phyloP scores from a whole-genome alignment of 495 filamentous ascomycete genomes.

The Ramalina intermedia region DNA sequence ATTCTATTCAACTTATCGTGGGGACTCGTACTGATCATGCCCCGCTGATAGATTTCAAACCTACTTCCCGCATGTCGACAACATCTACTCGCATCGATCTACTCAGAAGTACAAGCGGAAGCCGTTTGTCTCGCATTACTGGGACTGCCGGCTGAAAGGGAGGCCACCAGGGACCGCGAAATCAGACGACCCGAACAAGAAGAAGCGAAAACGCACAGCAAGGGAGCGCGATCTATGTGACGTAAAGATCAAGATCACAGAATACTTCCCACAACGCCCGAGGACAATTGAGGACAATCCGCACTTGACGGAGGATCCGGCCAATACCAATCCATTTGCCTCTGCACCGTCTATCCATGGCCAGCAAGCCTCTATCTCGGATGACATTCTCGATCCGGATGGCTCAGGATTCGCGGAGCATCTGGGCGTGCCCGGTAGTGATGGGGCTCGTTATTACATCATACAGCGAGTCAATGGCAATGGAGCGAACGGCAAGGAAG shows the following conservation, averaged over 20 bases:
- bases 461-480: conserved; percentile 68
- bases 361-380: background rate
- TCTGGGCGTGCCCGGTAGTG: conserved; percentile 26
- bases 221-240: conserved; percentile 71
- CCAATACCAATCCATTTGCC: conserved; percentile 21
- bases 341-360: conserved; percentile 15
- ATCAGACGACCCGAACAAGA: conserved; percentile 74
- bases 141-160: conserved; percentile 81
- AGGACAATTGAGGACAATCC: conserved; percentile 17
- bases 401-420: background rate
- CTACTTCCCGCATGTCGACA: conserved; percentile 84
- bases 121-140: conserved; percentile 74
- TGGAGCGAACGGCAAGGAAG: conserved; percentile 57
- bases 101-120: conserved; percentile 78
- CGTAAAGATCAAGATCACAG: conserved; percentile 86
- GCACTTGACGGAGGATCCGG: conserved; percentile 6
- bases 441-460: conserved; percentile 48
- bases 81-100: conserved; percentile 82
- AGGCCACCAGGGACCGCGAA: conserved; percentile 72
- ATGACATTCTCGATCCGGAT: conserved; percentile 8
- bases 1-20: conserved; percentile 8
- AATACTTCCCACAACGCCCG: conserved; percentile 51
- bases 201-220: conserved; percentile 70
- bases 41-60: conserved; percentile 51
- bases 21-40: background rate